Conservation (phyloP, 495 filamentous ascomycete species). For the Tuber indicum region DNA sequence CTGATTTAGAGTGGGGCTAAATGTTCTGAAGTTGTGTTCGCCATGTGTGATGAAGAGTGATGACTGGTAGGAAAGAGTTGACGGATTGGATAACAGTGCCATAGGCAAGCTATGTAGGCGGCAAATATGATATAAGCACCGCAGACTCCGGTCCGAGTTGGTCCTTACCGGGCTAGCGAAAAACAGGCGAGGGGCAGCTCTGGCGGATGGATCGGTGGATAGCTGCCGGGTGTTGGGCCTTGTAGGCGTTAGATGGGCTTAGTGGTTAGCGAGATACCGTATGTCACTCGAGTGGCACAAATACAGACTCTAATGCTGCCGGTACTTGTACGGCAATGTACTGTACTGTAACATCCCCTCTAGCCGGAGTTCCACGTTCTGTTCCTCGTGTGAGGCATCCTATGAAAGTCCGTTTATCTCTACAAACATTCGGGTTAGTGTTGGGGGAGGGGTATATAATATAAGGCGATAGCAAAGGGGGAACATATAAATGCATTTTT, state of each 20-base stretch:
- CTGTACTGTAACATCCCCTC: not conserved
- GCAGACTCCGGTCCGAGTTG: not conserved
- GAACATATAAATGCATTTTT: not conserved
- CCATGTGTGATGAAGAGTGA: not conserved
- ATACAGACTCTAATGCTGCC: not conserved
- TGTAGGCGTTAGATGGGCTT: not conserved
- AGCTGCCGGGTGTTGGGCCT: not conserved
- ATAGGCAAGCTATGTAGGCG: not conserved
- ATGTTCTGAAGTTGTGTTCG: not conserved
- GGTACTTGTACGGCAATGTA: not conserved
- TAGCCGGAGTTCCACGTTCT: not conserved
- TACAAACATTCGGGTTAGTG: not conserved
- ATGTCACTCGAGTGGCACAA: not conserved
- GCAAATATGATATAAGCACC: not conserved
- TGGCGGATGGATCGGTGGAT: not conserved
- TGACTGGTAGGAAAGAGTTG: not conserved
- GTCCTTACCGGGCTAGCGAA: not conserved
- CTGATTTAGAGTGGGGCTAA: not conserved
- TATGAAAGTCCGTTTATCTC: not conserved
- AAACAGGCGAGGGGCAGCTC: not conserved
- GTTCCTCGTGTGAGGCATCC: not conserved
- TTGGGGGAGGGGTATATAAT: not conserved
- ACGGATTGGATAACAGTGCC: not conserved
- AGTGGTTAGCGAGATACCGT: not conserved
- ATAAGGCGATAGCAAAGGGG: not conserved